A percentile compares a stretch with the other conserved stretches of the same genome.
These are phyloP conservation scores for Carpinus fangiana DNA, from an alignment of 306 rosid genomes.

Conservation along the genomic window DNA sequence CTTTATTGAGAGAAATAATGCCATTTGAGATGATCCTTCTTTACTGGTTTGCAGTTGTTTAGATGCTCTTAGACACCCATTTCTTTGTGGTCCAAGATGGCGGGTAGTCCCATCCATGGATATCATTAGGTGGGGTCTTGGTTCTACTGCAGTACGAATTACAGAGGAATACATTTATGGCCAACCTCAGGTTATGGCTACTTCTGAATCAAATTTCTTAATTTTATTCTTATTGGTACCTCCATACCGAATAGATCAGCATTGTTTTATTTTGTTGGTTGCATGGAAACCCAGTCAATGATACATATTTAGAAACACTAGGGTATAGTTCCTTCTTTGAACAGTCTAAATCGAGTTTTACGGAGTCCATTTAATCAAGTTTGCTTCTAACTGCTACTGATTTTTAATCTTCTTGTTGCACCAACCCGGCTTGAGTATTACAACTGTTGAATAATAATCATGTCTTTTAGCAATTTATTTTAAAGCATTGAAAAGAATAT, in stretches of 20 bases:
- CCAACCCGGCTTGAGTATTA: background rate
- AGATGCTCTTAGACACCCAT: conserved; percentile 97
- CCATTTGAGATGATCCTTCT: conserved; percentile 3
- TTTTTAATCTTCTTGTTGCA: background rate
- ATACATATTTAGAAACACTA: background rate
- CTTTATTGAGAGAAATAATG: conserved; percentile 15
- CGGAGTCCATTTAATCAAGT: background rate
- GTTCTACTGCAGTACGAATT: conserved; percentile 85
- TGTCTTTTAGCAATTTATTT: background rate
- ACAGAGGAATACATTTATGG: conserved; percentile 91
- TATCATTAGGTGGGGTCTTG: conserved; percentile 94
- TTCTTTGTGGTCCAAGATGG: conserved; percentile 98
- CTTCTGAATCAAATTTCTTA: conserved; percentile 14
- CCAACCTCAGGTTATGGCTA: conserved; percentile 71
- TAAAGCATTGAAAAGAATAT: background rate
- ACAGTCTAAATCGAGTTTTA: background rate
- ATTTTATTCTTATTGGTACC: background rate
- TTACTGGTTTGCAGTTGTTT: conserved; percentile 68
- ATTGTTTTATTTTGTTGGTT: background rate
- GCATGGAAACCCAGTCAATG: background rate
- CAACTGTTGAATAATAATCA: background rate
- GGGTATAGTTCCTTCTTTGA: background rate
- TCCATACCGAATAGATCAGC: background rate
- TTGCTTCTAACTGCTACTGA: background rate
- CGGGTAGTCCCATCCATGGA: conserved; percentile 87